A percentile compares a stretch with the other conserved stretches of the same genome.
Conservation (phyloP, 2,329 filamentous ascomycete genomes). For the Cladobotryum protrusum region DNA sequence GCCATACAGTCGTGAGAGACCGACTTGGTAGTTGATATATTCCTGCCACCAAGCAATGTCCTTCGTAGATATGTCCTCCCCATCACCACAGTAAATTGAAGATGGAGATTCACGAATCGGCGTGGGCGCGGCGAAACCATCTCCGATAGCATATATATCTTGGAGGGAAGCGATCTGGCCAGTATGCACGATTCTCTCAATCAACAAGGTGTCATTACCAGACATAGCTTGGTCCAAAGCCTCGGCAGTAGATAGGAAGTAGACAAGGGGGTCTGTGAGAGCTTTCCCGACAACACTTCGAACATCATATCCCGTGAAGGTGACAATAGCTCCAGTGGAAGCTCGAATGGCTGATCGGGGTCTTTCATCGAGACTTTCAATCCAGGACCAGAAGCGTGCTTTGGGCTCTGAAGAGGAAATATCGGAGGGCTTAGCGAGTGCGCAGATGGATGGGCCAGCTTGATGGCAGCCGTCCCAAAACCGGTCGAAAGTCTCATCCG, state of each 20-base stretch:
- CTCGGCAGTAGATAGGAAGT: too few relatives aligned
- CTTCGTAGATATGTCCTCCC: background rate
- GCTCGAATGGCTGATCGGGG: too few relatives aligned
- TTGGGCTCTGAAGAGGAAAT: too few relatives aligned
- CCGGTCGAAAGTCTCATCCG: background rate
- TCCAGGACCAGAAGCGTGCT: too few relatives aligned
- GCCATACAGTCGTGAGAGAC: background rate
- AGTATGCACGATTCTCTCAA: background rate
- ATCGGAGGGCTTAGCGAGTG: background rate
- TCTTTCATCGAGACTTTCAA: too few relatives aligned
- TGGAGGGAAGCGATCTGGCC: background rate
- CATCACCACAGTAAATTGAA: constrained; percentile 1
- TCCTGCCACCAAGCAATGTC: background rate
- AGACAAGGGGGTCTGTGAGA: too few relatives aligned
- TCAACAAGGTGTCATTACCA: background rate
- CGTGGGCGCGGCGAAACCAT: background rate
- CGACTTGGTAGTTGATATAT: background rate
- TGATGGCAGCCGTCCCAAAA: constrained; percentile 1
- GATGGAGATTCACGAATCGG: background rate
- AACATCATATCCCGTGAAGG: too few relatives aligned
- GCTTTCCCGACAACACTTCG: too few relatives aligned
- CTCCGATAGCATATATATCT: background rate
- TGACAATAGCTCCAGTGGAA: too few relatives aligned
- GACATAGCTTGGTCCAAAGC: too few relatives aligned
- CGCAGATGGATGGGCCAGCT: constrained; percentile 2